A percentile compares a stretch with the other conserved stretches of the same genome.
Evolutionary conservation across 805 yeast genomes (phyloP).

Genomic region (Sugiyamaella smithiae): DNA sequence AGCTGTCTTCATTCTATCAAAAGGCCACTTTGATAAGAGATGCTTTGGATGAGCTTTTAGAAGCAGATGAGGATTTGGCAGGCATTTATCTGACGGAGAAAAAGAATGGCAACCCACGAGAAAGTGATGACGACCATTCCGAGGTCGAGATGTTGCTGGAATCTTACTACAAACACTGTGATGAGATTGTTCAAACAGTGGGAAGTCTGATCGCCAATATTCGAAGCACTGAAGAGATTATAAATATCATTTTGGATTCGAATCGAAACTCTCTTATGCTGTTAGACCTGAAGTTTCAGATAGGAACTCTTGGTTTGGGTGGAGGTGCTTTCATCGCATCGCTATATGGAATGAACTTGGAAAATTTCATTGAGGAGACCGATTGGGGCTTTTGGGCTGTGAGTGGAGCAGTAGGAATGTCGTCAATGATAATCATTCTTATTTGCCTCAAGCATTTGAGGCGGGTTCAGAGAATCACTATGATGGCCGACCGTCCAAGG

Average conservation of each 20-base stretch:
- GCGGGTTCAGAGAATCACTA: slow-evolving; percentile 69
- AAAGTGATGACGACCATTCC: slow-evolving; percentile 50
- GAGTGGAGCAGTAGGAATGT: slow-evolving; percentile 43
- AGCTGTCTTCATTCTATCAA: slow-evolving; percentile 76
- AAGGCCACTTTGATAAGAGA: slow-evolving; percentile 81
- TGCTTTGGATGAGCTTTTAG: slow-evolving; percentile 78
- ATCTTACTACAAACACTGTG: slow-evolving; percentile 85
- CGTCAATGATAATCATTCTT: slow-evolving; percentile 46
- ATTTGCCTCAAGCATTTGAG: slow-evolving; percentile 57
- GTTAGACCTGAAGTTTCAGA: slow-evolving; percentile 76
- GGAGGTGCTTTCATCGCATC: slow-evolving; percentile 79
- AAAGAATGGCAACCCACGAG: slow-evolving; percentile 43
- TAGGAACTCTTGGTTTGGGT: slow-evolving; percentile 80
- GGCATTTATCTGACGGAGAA: slow-evolving; percentile 75
- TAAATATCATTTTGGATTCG: slow-evolving; percentile 86
- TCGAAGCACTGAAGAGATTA: slow-evolving; percentile 89
- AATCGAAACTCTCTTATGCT: slow-evolving; percentile 92
- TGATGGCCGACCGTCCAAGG: slow-evolving; percentile 34
- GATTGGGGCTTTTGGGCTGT: slow-evolving; percentile 64
- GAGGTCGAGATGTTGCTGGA: slow-evolving; percentile 90
- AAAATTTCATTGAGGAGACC: slow-evolving; percentile 84
- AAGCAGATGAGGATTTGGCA: slow-evolving; percentile 82
- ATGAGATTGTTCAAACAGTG: slow-evolving; percentile 89
- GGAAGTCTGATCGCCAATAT: slow-evolving; percentile 79
- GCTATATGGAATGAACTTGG: slow-evolving; percentile 92